These are phyloP conservation scores for Aspergillus egyptiacus DNA, from an alignment of 495 filamentous ascomycete species.

Conservation along the genomic window DNA sequence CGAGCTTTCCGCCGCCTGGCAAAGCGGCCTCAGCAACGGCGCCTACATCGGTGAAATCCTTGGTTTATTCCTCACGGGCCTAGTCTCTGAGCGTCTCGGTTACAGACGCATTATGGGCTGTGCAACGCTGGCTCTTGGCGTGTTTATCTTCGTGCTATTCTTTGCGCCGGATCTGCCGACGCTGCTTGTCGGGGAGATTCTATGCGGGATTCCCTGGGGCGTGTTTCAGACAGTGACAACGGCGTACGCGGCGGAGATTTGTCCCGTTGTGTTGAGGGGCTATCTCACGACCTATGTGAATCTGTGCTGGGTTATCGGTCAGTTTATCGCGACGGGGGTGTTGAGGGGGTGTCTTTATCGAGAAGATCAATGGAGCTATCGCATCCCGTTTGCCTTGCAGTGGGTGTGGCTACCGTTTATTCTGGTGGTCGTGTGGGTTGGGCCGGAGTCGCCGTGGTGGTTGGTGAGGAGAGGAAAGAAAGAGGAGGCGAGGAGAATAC, in stretches of 20 bases:
- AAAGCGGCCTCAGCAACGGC: conserved; percentile 60
- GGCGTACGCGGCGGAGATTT: conserved; percentile 69
- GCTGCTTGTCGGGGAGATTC: conserved; percentile 60
- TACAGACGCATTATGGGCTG: conserved; percentile 58
- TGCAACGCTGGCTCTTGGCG: conserved; percentile 49
- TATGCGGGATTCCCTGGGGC: conserved; percentile 69
- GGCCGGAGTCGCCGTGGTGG: conserved; percentile 72
- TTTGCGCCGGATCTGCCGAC: conserved; percentile 56
- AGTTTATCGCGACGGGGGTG: conserved; percentile 61
- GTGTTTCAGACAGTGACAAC: conserved; percentile 66
- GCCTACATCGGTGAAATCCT: conserved; percentile 55
- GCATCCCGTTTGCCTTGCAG: conserved; percentile 60
- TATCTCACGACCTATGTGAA: conserved; percentile 70
- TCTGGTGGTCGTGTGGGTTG: conserved; percentile 54
- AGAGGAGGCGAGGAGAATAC: conserved; percentile 53
- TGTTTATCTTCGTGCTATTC: conserved; percentile 63
- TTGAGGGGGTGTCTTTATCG: conserved; percentile 50
- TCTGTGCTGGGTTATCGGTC: conserved; percentile 68
- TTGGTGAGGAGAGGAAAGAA: conserved; percentile 57
- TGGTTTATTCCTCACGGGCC: conserved; percentile 61
- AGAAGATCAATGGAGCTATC: conserved; percentile 51
- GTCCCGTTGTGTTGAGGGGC: conserved; percentile 58
- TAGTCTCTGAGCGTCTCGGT: conserved; percentile 57
- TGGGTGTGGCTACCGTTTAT: conserved; percentile 71
- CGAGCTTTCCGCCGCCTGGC: conserved; percentile 49